Conservation (phyloP, 495 filamentous ascomycete genomes). For the Lasiosphaeriaceae sp. region DNA sequence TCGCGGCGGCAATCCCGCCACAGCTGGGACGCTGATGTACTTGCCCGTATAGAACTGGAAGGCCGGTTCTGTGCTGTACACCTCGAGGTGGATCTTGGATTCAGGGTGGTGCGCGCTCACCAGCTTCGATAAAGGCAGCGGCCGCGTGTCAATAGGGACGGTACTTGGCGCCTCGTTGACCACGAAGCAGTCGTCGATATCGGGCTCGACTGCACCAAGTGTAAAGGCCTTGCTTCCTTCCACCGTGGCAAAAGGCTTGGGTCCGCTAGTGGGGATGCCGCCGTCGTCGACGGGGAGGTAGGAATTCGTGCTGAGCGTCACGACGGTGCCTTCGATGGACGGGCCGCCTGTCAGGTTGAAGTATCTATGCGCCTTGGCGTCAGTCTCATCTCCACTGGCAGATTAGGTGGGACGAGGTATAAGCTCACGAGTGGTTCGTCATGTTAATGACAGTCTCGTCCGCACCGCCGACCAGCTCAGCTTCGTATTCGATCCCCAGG, state of each 20-base stretch:
- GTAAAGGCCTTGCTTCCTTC: conserved; percentile 61
- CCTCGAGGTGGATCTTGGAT: conserved; percentile 73
- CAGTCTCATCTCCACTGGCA: background rate
- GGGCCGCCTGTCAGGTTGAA: conserved; percentile 74
- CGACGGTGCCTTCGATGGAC: conserved; percentile 70
- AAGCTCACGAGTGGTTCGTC: conserved; percentile 88
- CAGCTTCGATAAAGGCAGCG: conserved; percentile 55
- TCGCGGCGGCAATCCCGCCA: conserved; percentile 60
- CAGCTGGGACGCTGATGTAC: conserved; percentile 70
- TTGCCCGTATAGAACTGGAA: conserved; percentile 96
- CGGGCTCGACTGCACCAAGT: conserved; percentile 61
- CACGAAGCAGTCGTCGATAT: conserved; percentile 90
- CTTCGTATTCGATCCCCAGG: conserved; percentile 84
- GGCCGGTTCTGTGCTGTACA: conserved; percentile 84
- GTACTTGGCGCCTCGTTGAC: conserved; percentile 55
- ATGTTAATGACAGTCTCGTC: conserved; percentile 86
- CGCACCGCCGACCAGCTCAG: conserved; percentile 68
- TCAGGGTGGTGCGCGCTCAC: conserved; percentile 66
- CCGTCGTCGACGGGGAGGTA: conserved; percentile 71
- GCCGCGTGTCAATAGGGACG: conserved; percentile 75
- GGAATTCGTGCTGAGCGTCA: conserved; percentile 63
- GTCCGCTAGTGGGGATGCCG: conserved; percentile 62
- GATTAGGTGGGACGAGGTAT: background rate
- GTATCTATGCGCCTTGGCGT: conserved; percentile 56
- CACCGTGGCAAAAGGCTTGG: conserved; percentile 58